phyloP scores from a whole-genome alignment of 2,329 filamentous ascomycete species.

The Clarireedia hainanense region DNA sequence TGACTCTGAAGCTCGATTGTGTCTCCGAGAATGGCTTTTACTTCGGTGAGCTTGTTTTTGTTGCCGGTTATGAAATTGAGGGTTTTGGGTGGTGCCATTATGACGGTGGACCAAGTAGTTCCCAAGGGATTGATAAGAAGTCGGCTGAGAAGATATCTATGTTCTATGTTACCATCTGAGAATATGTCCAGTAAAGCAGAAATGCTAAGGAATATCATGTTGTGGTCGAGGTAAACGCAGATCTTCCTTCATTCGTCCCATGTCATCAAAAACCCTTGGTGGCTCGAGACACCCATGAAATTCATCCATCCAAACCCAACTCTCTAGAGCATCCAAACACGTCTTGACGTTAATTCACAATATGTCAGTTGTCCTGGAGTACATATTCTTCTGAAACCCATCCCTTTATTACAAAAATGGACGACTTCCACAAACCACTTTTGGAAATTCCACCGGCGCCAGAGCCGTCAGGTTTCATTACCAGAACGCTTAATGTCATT shows the following conservation, averaged over 20 bases:
- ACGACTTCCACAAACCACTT: slow-evolving; percentile 20
- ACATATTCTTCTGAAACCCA: background rate
- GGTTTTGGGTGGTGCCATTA: slow-evolving; percentile 27
- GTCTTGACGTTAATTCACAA: too few relatives aligned
- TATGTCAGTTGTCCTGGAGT: too few relatives aligned
- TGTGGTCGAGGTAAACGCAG: background rate
- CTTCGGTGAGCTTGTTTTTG: slow-evolving; percentile 85
- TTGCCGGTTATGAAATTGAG: slow-evolving; percentile 97
- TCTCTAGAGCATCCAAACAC: too few relatives aligned
- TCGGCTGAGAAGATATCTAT: too few relatives aligned
- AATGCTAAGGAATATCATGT: background rate
- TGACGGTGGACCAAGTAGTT: background rate
- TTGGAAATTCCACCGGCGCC: background rate
- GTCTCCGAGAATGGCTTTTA: slow-evolving; percentile 73
- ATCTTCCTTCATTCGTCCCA: background rate
- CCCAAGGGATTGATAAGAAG: background rate
- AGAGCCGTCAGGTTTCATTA: slow-evolving; percentile 1
- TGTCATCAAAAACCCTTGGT: background rate
- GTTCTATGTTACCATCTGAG: too few relatives aligned
- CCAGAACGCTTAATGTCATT: slow-evolving; percentile 2
- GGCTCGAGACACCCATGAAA: slow-evolving; percentile 9
- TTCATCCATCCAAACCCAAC: background rate
- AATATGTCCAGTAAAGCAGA: too few relatives aligned
- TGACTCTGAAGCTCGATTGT: slow-evolving; percentile 66
- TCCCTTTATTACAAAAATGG: slow-evolving; percentile 2